Evolutionary conservation across 2,329 filamentous ascomycete species (phyloP).

Genomic region (Paramyrothecium roridum): DNA sequence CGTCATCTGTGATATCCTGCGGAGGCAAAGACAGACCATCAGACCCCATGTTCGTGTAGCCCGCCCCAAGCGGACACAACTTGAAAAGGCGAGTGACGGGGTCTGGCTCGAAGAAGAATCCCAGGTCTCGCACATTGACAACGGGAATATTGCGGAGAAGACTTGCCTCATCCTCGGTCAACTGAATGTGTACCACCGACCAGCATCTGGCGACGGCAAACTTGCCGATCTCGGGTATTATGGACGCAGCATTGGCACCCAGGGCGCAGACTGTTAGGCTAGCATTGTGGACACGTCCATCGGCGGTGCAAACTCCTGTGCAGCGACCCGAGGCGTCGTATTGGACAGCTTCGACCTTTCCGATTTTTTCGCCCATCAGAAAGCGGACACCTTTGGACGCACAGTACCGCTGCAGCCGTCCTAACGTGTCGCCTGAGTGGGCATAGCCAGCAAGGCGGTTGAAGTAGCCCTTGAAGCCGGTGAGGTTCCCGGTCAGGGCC

Average conservation of each 20-base stretch:
- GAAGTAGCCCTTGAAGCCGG: conserved; percentile 53
- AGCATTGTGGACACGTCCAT: too few species aligned
- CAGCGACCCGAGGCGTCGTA: too few species aligned
- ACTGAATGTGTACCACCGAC: conserved; percentile 57
- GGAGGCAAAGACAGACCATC: too few species aligned
- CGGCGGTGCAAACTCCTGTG: too few species aligned
- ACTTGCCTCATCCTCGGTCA: conserved; percentile 54
- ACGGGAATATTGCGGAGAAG: conserved; percentile 57
- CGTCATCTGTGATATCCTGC: too few species aligned
- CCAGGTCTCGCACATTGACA: conserved; percentile 57
- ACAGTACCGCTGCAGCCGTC: too few species aligned
- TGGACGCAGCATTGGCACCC: too few species aligned
- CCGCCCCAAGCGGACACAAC: conserved; percentile 56
- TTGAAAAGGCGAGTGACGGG: conserved; percentile 55
- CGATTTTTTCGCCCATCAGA: too few species aligned
- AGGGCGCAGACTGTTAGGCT: too few species aligned
- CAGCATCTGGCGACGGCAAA: conserved; percentile 55
- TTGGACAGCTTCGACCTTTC: too few species aligned
- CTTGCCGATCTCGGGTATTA: conserved; percentile 43
- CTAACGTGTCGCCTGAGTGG: conserved; percentile 50
- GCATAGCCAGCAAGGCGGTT: conserved; percentile 57
- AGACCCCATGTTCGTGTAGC: conserved; percentile 48
- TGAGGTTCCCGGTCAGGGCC: conserved; percentile 45
- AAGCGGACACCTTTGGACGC: too few species aligned
- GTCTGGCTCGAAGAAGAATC: conserved; percentile 66